A percentile compares a stretch with the other conserved stretches of the same genome.
These are phyloP conservation scores for Westerdykella aurantiaca DNA, from an alignment of 2,329 filamentous ascomycete genomes.

Conservation along the genomic window DNA sequence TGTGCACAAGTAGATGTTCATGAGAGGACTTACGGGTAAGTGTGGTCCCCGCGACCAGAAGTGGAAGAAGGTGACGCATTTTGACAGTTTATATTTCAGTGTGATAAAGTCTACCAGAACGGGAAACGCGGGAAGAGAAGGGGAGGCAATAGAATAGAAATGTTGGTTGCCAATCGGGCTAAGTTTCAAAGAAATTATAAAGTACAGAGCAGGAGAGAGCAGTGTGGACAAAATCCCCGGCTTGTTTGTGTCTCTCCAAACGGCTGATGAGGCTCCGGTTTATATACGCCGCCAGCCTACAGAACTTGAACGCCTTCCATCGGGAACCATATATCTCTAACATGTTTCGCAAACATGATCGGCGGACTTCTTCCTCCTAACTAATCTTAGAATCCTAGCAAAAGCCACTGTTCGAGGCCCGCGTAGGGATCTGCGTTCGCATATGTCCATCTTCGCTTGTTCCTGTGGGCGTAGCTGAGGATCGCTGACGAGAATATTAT, in stretches of 20 bases:
- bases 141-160: not conserved
- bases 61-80: slow-evolving; percentile 4
- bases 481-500: too few species aligned
- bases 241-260: not conserved
- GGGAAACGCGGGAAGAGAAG: not conserved
- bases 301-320: not conserved
- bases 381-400: too few species aligned
- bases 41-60: slow-evolving; percentile 1
- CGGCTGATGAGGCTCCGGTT: not conserved
- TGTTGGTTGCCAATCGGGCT: not conserved
- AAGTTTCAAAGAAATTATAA: not conserved
- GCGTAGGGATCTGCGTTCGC: too few species aligned
- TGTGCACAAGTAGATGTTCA: too few species aligned
- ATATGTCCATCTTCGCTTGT: too few species aligned
- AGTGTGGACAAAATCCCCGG: not conserved
- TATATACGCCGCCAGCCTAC: not conserved
- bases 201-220: not conserved
- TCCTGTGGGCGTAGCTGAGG: too few species aligned
- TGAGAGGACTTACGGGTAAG: slow-evolving; percentile 1
- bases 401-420: too few species aligned
- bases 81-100: not conserved
- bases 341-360: too few species aligned
- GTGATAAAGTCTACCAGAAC: not conserved
- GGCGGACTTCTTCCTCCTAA: too few species aligned
- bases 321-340: not conserved